Base-by-base conservation (phyloP, 768 basidiomycete species). In the Glaciozyma antarctica region DNA sequence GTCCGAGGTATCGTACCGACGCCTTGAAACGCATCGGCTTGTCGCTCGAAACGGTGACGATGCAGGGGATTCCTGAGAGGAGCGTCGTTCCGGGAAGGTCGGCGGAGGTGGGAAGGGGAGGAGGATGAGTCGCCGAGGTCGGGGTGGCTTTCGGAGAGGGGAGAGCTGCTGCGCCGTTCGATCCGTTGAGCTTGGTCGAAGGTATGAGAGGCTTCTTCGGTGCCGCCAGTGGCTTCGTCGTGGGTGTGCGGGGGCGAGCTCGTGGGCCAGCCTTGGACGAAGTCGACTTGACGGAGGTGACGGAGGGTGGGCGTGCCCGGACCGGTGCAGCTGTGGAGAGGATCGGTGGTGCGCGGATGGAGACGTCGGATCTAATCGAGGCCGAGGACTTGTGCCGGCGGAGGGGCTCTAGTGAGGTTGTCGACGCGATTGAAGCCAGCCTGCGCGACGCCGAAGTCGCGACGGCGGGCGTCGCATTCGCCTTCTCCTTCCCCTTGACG, bases 41-140 rank as follows among this genome's bases (percentile, higher is more conserved):
- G 49, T 85, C 61, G 1, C 63, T 52, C 24, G 49, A 44, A 22
- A 71, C 86, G 4, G 88, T 83, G 68, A 92, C 87, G 75, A 92
- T 90, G 77, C 90, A 92, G 0, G 90, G 88, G 43, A 92, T 92
- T 13, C 90, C 90, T 32, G 91, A 84, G 44, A 88, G 86, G 44
- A 93, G 82, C 16, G 85, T 87, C 4, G 85, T 84, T 1, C 90
- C 89, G 0, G 71, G 71, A 8, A 67, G 26, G n/a, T 24, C 49
- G n/a, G 49, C 1, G 7, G 49, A n/a, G 49, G 22, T 51, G 8
- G 49, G 49, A 24, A 51, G 49, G 13, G 49, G 49, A n/a, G 49
- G 49, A 41, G 38, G 38, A 41, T 12, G 38, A 41, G 38, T 7
- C 38, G 32, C 6, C 30, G 6, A 30, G 15, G 17, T 34, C 53